Evolutionary conservation across 306 rosid genomes (phyloP), one percentile per base, ranked within the genome.

Genomic region (Vigna unguiculata): DNA sequence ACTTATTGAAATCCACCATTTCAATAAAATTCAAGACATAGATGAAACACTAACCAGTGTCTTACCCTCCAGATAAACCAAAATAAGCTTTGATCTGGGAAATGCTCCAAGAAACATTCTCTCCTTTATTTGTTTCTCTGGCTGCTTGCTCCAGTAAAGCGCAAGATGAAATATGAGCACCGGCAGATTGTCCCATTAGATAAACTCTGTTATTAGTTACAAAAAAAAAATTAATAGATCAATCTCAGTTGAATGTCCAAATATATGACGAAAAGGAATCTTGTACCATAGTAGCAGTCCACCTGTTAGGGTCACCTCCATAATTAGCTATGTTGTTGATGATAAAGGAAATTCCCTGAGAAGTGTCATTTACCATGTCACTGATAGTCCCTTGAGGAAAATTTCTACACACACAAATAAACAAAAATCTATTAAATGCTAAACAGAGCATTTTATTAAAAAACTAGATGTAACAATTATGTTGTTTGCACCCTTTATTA

Each of bases 111-210:
- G 89, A 74, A 83, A 85, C 80, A 43, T 21, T 69, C 17, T 87
- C 90, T 78, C 25, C 83, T 41, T 84, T 83, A 75, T 32, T 67
- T 16, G 84, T 77, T 81, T 95, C 97, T 78, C 60, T 83, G 84
- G 83, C 81, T 77, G 97, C 93, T 81, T 89, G 95, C 51, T 91
- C 91, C 92, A 95, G 22, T 20, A 95, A 90, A 80, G 89, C 88
- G 85, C 97, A 95, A 49, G 95, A 83, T 46, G 97, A 91, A 74
- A 95, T 92, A 83, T 95, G 97, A 15, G 99, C 96, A 78, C 97
- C 97, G 49, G 99, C 99, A 20, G 97, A 95, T 92, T 95, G 99
- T 78, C 99, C 99, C 99, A 91, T 89, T 65, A 95, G 90, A 85
- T 89, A 95, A 81, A 92, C 85, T 90, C 99, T 95, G 36, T 76